Evolutionary conservation across 805 yeast species (phyloP).

Genomic region (Ogataea corticis): DNA sequence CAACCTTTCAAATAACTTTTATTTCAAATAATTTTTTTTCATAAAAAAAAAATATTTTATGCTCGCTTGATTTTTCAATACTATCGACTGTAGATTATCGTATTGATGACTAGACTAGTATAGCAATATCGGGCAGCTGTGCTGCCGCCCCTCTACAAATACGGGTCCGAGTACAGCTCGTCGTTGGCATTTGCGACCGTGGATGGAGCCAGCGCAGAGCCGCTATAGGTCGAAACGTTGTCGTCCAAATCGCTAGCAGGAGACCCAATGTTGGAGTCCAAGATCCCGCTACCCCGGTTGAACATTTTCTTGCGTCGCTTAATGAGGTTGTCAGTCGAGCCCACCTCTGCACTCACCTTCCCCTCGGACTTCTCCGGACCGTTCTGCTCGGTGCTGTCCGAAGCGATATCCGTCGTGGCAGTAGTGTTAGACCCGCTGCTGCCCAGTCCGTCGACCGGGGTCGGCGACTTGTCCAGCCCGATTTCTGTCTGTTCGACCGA

Average conservation of each 20-base stretch:
- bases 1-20: no score
- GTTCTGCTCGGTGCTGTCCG: constrained; percentile 13
- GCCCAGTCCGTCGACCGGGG: constrained; percentile 1
- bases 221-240: constrained; percentile 32
- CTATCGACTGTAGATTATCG: no score
- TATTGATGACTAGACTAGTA: no score
- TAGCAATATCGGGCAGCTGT: background rate
- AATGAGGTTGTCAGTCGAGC: constrained; percentile 12
- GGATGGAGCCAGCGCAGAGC: constrained; percentile 29
- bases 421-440: constrained; percentile 7
- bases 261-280: constrained; percentile 31
- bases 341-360: constrained; percentile 3
- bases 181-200: constrained; percentile 7
- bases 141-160: background rate
- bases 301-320: constrained; percentile 28
- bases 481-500: constrained; percentile 1
- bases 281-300: constrained; percentile 4
- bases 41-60: background rate
- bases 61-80: no score
- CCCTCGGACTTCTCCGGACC: constrained; percentile 5
- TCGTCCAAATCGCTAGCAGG: constrained; percentile 35
- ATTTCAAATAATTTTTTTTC: constrained; percentile 4
- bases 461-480: constrained; percentile 10
- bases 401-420: constrained; percentile 10
- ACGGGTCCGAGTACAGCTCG: constrained; percentile 16